Base-by-base conservation (phyloP, 164 flowering plant genomes). In the Liquidambar formosana region DNA sequence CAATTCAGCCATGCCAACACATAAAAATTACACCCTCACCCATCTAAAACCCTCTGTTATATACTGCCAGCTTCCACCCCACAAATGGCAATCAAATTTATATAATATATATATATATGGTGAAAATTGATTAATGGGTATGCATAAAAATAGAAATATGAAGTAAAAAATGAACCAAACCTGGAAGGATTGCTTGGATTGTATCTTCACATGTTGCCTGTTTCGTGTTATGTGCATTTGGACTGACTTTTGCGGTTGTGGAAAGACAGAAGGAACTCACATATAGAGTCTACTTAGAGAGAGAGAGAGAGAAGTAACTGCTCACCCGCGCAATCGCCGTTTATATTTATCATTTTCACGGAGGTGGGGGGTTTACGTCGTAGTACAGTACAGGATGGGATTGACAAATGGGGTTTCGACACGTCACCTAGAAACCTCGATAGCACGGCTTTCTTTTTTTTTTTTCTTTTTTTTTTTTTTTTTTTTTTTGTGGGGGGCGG, bases 261-360 rank as follows among this genome's bases (percentile, higher is more conserved):
- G 13, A 53, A 19, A 73, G 56, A 57, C 41, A 47, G 38, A 38
- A 57, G 54, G 54, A 33, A 15, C n/a, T 16, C 45, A 22, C 33
- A 49, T 54, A 41, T 65, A 22, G 64, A 60, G n/a, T n/a, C n/a
- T n/a, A n/a, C n/a, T n/a, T n/a, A n/a, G 13, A 44, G 46, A 63
- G 68, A 56, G 69, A 27, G 59, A 33, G 66, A 5, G 66, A 8
- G 49, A 14, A 6, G 67, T 10, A 63, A 78, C 77, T 83, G 82
- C 73, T 63, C 62, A 71, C 70, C 80, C 84, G 87, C 81, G 89
- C 57, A 59, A 52, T 71, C 59, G 81, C 88, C 82, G 83, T 76
- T 73, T 1, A 74, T 73, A 82, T 82, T 86, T 84, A 84, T 76
- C 76, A 46, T 25, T 26, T 64, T 81, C 88, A 86, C 90, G 82